Base-by-base conservation (phyloP, 306 rosid species). In the Myrica gale region DNA sequence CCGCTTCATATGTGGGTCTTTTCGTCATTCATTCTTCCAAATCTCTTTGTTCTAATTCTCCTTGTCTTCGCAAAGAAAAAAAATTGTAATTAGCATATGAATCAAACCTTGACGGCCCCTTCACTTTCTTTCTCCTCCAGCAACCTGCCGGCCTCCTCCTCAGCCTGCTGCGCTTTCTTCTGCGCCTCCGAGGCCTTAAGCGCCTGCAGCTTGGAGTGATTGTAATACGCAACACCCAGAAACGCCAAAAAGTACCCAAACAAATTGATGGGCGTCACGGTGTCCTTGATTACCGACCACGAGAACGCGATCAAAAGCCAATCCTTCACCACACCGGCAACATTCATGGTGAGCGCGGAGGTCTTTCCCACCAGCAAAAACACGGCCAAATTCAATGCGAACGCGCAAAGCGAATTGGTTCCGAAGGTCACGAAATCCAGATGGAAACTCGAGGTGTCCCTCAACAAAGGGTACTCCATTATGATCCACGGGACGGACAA, bases 241-340 rank as follows among this genome's bases (percentile, higher is more conserved):
- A 92, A 95, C 1, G 97, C 98, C 56, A 95, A 73, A 16, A 92
- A 95, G 63, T 95, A 95, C 0, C 98, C 98, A 19, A 95, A 74
- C 86, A 95, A 81, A 65, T 95, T 95, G 42, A 95, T 37, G 0
- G 98, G 86, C 0, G 98, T 95, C 58, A 95, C 97, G 0, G 86
- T 92, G 68, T 92, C 98, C 96, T 92, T 95, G 6, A 95, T 95
- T 78, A 95, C 98, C 1, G 98, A 95, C 98, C 98, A 95, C 6
- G 98, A 95, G 82, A 95, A 95, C 0, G 97, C 97, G 53, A 95
- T 95, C 90, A 95, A 70, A 12, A 95, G 85, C 98, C 97, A 95
- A 73, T 95, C 99, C 80, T 95, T 95, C 41, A 92, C 97, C 47
- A 92, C 99, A 12, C 99, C 99, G 45, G 99, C 99, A 16, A 95